These are phyloP conservation scores for Abrus precatorius DNA, from an alignment of 306 rosid genomes.

Conservation along the genomic window DNA sequence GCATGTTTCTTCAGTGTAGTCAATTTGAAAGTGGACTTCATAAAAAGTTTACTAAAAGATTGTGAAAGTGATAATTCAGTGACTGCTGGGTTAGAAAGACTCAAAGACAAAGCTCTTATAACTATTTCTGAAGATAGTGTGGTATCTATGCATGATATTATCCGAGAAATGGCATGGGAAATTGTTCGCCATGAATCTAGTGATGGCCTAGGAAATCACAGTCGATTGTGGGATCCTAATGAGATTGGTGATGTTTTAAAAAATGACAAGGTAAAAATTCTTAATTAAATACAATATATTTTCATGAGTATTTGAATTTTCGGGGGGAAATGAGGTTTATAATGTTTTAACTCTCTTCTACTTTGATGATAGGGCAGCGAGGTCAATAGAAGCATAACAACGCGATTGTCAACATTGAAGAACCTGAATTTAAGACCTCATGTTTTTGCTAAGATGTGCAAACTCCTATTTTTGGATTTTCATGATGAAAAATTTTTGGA, in stretches of 20 bases:
- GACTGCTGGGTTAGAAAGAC: not conserved
- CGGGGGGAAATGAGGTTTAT: not conserved
- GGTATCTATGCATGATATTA: not conserved
- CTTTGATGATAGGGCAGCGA: not conserved
- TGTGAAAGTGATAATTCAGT: not conserved
- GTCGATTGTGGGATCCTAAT: not conserved
- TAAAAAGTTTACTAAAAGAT: not conserved
- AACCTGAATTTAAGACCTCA: not conserved
- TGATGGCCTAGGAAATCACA: not conserved
- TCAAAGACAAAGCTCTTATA: not conserved
- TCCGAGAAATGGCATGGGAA: conserved; percentile 19
- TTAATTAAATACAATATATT: not conserved
- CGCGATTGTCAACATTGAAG: not conserved
- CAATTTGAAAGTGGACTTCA: not conserved
- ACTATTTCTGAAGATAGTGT: not conserved
- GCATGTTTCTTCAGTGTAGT: not conserved
- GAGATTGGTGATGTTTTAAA: not conserved
- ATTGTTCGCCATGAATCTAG: not conserved
- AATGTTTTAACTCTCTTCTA: not conserved
- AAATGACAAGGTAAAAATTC: not conserved
- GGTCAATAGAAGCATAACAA: not conserved
- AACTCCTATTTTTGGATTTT: not conserved
- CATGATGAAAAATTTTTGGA: not conserved
- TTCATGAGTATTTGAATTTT: not conserved
- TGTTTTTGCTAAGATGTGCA: not conserved